A percentile compares a stretch with the other conserved stretches of the same genome.
These are phyloP conservation scores for Skeletonema costatum DNA, from an alignment of 108 stramenopile genomes.

Conservation along the genomic window DNA sequence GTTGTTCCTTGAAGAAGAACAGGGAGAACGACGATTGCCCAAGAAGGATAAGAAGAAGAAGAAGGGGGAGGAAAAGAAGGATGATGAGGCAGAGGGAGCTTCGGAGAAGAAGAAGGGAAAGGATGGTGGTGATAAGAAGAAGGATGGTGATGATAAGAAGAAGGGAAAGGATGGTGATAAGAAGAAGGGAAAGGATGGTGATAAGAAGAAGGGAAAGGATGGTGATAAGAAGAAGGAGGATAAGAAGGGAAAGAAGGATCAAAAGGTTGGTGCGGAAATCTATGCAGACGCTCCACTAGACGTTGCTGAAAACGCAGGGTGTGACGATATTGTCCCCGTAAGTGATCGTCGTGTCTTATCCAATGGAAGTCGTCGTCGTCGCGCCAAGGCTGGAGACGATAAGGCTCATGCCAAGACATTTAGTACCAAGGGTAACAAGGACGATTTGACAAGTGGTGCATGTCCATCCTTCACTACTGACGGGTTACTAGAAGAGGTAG, in stretches of 20 bases:
- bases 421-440: neutral
- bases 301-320: neutral
- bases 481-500: neutral
- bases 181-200: neutral
- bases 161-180: neutral
- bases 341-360: too few species aligned
- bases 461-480: neutral
- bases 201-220: neutral
- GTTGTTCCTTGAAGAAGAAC: neutral
- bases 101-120: neutral
- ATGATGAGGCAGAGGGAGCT: neutral
- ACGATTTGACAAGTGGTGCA: neutral
- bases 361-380: too few species aligned
- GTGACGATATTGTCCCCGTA: neutral
- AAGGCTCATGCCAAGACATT: too few species aligned
- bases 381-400: too few species aligned
- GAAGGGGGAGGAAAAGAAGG: neutral
- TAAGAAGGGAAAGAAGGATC: neutral
- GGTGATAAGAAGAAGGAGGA: neutral
- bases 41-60: too few species aligned
- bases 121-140: too few species aligned
- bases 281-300: neutral
- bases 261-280: neutral
- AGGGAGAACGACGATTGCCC: too few species aligned
- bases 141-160: too few species aligned